These are phyloP conservation scores for Phalaenopsis hybrid DNA, from an alignment of 116 monocot genomes.

Conservation along the genomic window DNA sequence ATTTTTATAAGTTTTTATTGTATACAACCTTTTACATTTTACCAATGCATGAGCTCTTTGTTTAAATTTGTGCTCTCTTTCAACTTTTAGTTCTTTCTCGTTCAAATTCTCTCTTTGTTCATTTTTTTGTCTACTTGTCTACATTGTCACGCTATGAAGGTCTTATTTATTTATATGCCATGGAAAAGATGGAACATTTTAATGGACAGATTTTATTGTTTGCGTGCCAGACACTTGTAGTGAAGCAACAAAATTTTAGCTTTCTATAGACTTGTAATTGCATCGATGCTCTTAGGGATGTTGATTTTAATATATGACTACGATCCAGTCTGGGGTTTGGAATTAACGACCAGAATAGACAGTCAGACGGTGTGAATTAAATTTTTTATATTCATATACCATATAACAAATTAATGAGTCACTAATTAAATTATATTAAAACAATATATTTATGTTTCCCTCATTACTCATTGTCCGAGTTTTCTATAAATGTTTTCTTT, in stretches of 20 bases:
- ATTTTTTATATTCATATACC: too few species aligned
- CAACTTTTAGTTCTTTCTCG: neutral
- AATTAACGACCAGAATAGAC: too few species aligned
- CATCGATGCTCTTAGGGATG: neutral
- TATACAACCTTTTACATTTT: neutral
- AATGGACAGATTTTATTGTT: neutral
- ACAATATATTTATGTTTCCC: too few species aligned
- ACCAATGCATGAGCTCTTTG: neutral
- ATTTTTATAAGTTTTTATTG: neutral
- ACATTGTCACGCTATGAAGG: neutral
- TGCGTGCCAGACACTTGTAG: neutral
- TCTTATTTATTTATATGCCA: neutral
- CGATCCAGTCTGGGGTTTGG: too few species aligned
- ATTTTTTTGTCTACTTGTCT: neutral
- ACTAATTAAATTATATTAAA: too few species aligned
- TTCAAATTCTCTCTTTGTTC: neutral
- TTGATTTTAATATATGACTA: neutral
- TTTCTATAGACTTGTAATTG: neutral
- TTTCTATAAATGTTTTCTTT: too few species aligned
- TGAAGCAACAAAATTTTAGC: neutral
- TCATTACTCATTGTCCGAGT: too few species aligned
- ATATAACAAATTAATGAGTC: too few species aligned
- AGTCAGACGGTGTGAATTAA: too few species aligned
- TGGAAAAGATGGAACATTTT: neutral
- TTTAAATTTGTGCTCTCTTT: neutral